Evolutionary conservation across 2,329 filamentous ascomycete species (phyloP).

Genomic region (Tolypocladium sp.): DNA sequence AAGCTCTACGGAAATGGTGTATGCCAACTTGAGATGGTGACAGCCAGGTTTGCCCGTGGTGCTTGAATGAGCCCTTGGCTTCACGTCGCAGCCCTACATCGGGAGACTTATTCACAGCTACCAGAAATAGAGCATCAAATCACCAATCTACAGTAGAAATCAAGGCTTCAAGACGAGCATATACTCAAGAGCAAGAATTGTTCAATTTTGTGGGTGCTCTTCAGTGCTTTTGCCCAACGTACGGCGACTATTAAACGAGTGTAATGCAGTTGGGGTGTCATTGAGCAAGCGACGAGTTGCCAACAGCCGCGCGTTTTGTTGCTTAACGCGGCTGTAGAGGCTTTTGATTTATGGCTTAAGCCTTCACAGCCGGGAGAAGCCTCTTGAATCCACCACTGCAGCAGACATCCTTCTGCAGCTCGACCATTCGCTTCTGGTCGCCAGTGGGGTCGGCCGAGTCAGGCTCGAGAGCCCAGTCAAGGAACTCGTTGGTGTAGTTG

Average conservation of each 20-base stretch:
- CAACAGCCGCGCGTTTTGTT: neutral
- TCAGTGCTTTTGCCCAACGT: neutral
- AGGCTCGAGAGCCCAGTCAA: conserved; percentile 54
- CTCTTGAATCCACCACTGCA: conserved; percentile 54
- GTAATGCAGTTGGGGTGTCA: neutral
- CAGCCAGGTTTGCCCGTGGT: too few relatives aligned
- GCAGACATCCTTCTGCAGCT: conserved; percentile 59
- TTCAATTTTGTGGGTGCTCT: neutral
- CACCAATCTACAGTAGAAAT: neutral
- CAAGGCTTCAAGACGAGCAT: neutral
- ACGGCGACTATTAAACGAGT: neutral
- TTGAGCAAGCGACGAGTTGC: neutral
- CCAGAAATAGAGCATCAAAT: neutral
- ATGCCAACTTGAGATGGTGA: too few relatives aligned
- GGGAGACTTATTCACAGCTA: too few relatives aligned
- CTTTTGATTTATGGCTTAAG: neutral
- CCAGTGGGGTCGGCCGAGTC: conserved; percentile 60
- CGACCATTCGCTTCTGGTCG: conserved; percentile 67
- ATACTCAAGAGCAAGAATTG: neutral
- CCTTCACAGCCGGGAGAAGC: conserved; percentile 17
- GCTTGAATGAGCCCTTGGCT: too few relatives aligned
- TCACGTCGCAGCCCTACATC: too few relatives aligned
- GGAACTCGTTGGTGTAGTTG: conserved; percentile 67
- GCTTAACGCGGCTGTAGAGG: neutral
- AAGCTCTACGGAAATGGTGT: too few relatives aligned